These are phyloP conservation scores for Cichorium intybus DNA, from an alignment of 140 eudicot species.

Conservation along the genomic window DNA sequence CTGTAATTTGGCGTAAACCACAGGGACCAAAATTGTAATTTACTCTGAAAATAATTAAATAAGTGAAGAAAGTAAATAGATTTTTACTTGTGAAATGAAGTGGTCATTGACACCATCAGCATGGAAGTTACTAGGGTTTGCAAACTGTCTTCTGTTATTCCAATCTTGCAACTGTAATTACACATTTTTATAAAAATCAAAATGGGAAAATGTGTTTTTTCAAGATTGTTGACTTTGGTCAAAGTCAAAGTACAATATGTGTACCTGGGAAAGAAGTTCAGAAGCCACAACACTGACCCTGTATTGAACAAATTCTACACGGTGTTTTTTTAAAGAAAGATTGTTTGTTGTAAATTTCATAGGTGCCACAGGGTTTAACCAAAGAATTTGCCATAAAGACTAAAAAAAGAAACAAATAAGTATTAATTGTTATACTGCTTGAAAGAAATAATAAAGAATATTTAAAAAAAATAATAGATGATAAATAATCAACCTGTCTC, in stretches of 20 bases:
- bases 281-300: slow-evolving; percentile 79
- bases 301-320: slow-evolving; percentile 74
- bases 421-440: neutral
- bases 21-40: too few relatives aligned
- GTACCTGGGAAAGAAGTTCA: slow-evolving; percentile 92
- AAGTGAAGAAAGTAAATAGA: slow-evolving; percentile 9
- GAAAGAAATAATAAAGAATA: neutral
- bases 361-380: slow-evolving; percentile 76
- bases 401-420: slow-evolving; percentile 27
- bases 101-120: slow-evolving; percentile 92
- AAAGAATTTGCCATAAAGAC: slow-evolving; percentile 97
- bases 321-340: slow-evolving; percentile 56
- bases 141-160: slow-evolving; percentile 92
- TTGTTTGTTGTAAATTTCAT: slow-evolving; percentile 37
- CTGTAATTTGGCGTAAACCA: too few relatives aligned
- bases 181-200: slow-evolving; percentile 21
- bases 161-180: slow-evolving; percentile 87
- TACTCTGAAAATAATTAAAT: neutral
- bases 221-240: neutral
- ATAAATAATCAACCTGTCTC: slow-evolving; percentile 66
- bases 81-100: slow-evolving; percentile 79
- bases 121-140: slow-evolving; percentile 81
- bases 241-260: slow-evolving; percentile 9
- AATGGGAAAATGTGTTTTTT: neutral
- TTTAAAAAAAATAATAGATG: neutral